phyloP scores from a whole-genome alignment of 495 filamentous ascomycete species.

The Jackrogersella multiformis region DNA sequence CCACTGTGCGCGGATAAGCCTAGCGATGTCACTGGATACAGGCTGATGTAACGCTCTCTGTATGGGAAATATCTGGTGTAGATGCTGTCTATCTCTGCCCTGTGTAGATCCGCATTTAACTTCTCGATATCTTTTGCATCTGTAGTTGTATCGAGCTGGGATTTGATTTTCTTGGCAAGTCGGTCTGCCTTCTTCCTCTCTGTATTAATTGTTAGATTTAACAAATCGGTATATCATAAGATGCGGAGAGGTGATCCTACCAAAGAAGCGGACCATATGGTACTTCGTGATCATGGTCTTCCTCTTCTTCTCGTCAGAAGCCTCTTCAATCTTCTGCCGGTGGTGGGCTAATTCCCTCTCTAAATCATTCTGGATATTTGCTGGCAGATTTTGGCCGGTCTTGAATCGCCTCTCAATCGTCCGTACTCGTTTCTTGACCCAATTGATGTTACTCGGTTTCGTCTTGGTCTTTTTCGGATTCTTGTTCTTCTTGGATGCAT shows the following conservation, averaged over 20 bases:
- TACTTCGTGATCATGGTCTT: constrained; percentile 84
- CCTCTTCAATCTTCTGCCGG: constrained; percentile 71
- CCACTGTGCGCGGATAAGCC: constrained; percentile 8
- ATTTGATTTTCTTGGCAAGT: constrained; percentile 69
- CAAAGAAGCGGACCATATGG: constrained; percentile 93
- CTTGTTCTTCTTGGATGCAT: constrained; percentile 47
- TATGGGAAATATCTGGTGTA: constrained; percentile 88
- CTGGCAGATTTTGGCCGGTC: constrained; percentile 67
- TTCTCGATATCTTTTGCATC: constrained; percentile 60
- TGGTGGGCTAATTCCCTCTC: constrained; percentile 83
- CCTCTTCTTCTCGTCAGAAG: constrained; percentile 65
- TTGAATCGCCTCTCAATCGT: constrained; percentile 71
- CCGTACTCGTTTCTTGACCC: constrained; percentile 68
- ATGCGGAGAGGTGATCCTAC: constrained; percentile 53
- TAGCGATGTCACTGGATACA: constrained; percentile 66
- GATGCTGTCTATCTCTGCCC: constrained; percentile 80
- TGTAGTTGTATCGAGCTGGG: constrained; percentile 58
- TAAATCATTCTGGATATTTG: constrained; percentile 75
- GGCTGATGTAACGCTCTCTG: constrained; percentile 77
- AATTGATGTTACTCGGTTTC: constrained; percentile 48
- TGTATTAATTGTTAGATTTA: constrained; percentile 45
- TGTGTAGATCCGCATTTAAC: constrained; percentile 68
- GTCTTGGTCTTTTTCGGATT: constrained; percentile 44
- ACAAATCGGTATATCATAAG: background rate
- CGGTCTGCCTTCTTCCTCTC: constrained; percentile 87